Base-by-base conservation (phyloP, 1,284 basidiomycete genomes). In the Cerrena zonata region DNA sequence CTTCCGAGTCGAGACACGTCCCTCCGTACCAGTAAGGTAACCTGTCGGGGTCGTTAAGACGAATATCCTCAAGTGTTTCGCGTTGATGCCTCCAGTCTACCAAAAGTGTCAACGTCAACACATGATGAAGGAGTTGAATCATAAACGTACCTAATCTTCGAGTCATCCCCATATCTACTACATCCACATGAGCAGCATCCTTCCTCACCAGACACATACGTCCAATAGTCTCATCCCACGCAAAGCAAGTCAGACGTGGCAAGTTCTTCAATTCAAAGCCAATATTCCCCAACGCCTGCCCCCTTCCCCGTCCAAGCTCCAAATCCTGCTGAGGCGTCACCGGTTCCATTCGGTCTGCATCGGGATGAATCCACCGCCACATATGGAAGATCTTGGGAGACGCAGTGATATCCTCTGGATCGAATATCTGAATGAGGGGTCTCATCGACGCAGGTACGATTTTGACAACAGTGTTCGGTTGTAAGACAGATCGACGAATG, bases 141-240 rank as follows among this genome's bases (percentile, higher is more conserved):
- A 3, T 7, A 23, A 13, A 42, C 13, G 37, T 22, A 22, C 21
- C 67, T 46, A 48, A 72, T 72, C 66, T 64, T 64, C 72, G 72
- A 4, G 62, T 61, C 46, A 61, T 61, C 3, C 72, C 65, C 34
- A 74, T 70, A 53, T 75, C 75, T 36, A 69, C 58, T 45, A 76
- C 66, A 34, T 60, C 56, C 13, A 75, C 51, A 12, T 51, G 37
- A 2, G 53, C 51, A 40, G 67, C 61, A 2, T 61, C 56, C 11
- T 61, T 60, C 19, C 60, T 61, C 36, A 66, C 67, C 7, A 74
- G 61, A 50, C 69, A 66, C 7, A 75, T 59, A 5, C 73, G 62
- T 5, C 75, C 75, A 2, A 67, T 69, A 23, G 65, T 66, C 55
- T 75, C 75, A 55, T 75, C 75, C 72, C 73, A 75, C 11, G 69